phyloP scores from a whole-genome alignment of 73 alveolate species.

The Paramecium octaurelia region DNA sequence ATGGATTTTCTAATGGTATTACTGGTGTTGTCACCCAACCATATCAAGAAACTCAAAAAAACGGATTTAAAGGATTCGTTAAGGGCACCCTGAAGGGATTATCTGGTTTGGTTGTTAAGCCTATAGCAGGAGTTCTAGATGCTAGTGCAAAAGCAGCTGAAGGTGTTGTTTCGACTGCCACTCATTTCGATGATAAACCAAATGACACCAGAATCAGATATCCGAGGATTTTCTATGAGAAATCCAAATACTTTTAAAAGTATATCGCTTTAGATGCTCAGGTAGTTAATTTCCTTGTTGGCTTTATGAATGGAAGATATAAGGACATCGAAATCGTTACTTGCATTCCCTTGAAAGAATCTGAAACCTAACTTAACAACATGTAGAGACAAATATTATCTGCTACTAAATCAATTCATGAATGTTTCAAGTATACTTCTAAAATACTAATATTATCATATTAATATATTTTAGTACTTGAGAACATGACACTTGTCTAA shows the following conservation, averaged over 20 bases:
- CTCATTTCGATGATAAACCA: constrained; percentile 67
- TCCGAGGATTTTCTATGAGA: constrained; percentile 93
- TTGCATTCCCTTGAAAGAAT: not conserved
- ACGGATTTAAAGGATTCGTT: constrained; percentile 88
- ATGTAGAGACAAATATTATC: not conserved
- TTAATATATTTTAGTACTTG: constrained; percentile 19
- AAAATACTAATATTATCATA: not conserved
- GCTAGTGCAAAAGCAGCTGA: constrained; percentile 93
- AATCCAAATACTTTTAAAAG: constrained; percentile 44
- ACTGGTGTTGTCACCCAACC: constrained; percentile 95
- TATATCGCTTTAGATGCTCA: constrained; percentile 56
- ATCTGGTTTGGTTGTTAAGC: constrained; percentile 95
- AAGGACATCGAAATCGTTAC: not conserved
- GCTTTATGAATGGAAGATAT: not conserved
- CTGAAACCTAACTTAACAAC: not conserved
- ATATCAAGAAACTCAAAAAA: constrained; percentile 83
- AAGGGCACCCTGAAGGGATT: constrained; percentile 94
- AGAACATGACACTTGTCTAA: not conserved
- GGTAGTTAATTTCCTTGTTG: not conserved
- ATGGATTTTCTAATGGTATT: constrained; percentile 85
- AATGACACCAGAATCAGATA: constrained; percentile 77
- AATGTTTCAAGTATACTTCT: not conserved
- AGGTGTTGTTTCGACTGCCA: constrained; percentile 89
- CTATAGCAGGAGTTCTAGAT: constrained; percentile 97
- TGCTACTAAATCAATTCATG: constrained; percentile 25